phyloP scores from a whole-genome alignment of 2,329 filamentous ascomycete species.

The Xylariaceae sp. region DNA sequence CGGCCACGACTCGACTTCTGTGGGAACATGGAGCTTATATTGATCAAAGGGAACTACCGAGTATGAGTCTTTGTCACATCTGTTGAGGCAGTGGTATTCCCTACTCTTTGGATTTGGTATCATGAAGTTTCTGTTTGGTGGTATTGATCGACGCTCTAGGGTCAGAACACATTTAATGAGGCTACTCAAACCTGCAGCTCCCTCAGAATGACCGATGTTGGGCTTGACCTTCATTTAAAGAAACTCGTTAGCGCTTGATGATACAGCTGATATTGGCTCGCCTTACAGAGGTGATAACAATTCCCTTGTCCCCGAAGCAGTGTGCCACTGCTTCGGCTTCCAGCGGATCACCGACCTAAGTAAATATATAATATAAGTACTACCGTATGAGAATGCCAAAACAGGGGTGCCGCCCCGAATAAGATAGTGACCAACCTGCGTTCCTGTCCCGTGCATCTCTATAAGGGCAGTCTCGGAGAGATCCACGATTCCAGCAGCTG shows the following conservation, averaged over 20 bases:
- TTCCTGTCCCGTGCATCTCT: slow-evolving; percentile 15
- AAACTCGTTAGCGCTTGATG: too few species aligned
- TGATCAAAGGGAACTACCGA: slow-evolving; percentile 26
- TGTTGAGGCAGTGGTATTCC: too few species aligned
- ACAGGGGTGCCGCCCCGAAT: too few species aligned
- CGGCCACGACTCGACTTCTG: slow-evolving; percentile 30
- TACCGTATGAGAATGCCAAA: too few species aligned
- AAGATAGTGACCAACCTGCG: neutral
- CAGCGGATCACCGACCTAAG: slow-evolving; percentile 38
- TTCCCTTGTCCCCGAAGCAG: slow-evolving; percentile 25
- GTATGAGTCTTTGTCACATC: too few species aligned
- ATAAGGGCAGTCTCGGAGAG: slow-evolving; percentile 26
- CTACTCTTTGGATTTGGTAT: slow-evolving; percentile 27
- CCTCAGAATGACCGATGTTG: slow-evolving; percentile 41
- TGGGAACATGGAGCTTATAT: slow-evolving; percentile 27
- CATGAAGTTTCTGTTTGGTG: slow-evolving; percentile 35
- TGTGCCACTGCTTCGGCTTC: slow-evolving; percentile 35
- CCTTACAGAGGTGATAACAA: too few species aligned
- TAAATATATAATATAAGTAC: too few species aligned
- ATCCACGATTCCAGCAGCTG: slow-evolving; percentile 20
- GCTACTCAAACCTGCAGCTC: slow-evolving; percentile 37
- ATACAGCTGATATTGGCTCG: too few species aligned
- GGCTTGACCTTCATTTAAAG: slow-evolving; percentile 22
- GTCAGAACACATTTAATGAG: slow-evolving; percentile 42
- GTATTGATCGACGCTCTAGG: slow-evolving; percentile 36